Evolutionary conservation across 2,329 filamentous ascomycete genomes (phyloP).

Genomic region (Paracorniculantispora psalliotae): DNA sequence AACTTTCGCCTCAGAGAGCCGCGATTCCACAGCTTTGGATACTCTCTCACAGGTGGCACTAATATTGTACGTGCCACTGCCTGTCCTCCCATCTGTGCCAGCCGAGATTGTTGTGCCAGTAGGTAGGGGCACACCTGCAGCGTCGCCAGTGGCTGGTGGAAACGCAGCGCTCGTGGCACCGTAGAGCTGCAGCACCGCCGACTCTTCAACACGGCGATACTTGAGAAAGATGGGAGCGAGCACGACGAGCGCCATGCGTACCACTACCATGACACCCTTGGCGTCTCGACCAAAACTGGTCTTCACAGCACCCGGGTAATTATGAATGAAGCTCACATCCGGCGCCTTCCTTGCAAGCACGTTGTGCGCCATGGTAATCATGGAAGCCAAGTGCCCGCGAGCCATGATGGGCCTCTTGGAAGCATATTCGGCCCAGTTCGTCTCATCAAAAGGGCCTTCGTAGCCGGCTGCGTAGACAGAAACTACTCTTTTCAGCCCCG

Average conservation of each 20-base stretch:
- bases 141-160: neutral
- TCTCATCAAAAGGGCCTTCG: conserved; percentile 38
- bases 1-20: neutral
- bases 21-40: neutral
- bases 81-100: neutral
- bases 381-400: neutral
- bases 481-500: conserved; percentile 38
- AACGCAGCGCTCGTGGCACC: neutral
- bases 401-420: conserved; percentile 27
- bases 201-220: neutral
- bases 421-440: conserved; percentile 27
- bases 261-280: neutral
- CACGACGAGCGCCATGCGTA: neutral
- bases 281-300: neutral
- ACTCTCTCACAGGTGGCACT: neutral
- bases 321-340: neutral
- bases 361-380: conserved; percentile 1
- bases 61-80: neutral
- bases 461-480: conserved; percentile 42
- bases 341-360: neutral
- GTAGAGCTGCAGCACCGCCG: neutral
- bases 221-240: neutral
- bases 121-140: neutral
- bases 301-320: neutral
- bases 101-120: neutral